These are phyloP conservation scores for Pleodorina starrii DNA, from an alignment of 139 green algal genomes.

Conservation along the genomic window DNA sequence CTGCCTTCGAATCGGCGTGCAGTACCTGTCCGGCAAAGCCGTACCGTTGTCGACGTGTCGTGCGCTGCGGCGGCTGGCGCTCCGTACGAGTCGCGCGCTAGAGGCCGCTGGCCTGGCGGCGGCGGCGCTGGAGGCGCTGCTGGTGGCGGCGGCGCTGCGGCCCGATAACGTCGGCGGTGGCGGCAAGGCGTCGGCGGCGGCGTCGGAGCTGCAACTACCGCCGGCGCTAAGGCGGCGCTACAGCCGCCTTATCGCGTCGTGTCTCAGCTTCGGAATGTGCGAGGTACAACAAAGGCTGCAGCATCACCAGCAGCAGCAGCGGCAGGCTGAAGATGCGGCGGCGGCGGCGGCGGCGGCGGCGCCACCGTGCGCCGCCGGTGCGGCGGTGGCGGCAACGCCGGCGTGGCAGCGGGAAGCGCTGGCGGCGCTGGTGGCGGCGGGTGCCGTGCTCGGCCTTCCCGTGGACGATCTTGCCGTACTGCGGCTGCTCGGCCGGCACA, in stretches of 20 bases:
- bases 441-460: not conserved
- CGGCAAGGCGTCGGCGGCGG: not conserved
- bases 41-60: not conserved
- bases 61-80: conserved; percentile 32
- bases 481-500: conserved; percentile 41
- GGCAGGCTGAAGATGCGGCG: not conserved
- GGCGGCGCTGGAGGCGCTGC: conserved; percentile 59
- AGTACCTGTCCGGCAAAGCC: conserved; percentile 37
- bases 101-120: conserved; percentile 51
- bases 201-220: not conserved
- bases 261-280: conserved; percentile 2
- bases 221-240: conserved; percentile 20
- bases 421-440: conserved; percentile 22
- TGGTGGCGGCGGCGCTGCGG: conserved; percentile 53
- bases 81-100: conserved; percentile 29
- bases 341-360: no score
- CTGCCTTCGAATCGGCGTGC: conserved; percentile 36
- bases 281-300: conserved; percentile 39
- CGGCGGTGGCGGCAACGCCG: not conserved
- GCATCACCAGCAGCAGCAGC: conserved; percentile 44
- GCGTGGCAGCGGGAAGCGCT: conserved; percentile 15
- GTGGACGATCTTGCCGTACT: conserved; percentile 26
- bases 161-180: not conserved
- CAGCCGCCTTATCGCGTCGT: conserved; percentile 11
- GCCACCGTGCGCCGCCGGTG: not conserved